Evolutionary conservation across 192 early-diverging fungal species (phyloP).

Genomic region (Linnemannia exigua): DNA sequence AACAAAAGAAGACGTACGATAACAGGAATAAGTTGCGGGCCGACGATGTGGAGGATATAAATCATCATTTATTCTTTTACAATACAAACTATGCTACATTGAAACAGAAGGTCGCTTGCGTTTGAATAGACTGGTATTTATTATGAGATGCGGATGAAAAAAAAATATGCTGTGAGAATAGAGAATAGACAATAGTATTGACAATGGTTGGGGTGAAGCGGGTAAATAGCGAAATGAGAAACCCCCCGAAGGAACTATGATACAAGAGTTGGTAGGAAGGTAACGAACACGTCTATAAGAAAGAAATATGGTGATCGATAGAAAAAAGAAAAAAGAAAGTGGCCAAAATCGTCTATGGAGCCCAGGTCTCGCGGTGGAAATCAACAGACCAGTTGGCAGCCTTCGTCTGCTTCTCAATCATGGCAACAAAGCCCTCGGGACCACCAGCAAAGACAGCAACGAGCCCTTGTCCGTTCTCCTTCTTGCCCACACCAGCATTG

Average conservation of each 20-base stretch:
- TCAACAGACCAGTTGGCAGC: conserved; percentile 38
- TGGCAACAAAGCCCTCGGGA: conserved; percentile 41
- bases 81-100: neutral
- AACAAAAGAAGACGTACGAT: neutral
- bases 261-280: neutral
- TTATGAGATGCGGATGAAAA: neutral
- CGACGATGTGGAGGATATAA: neutral
- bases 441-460: conserved; percentile 52
- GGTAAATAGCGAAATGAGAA: neutral
- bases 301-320: neutral
- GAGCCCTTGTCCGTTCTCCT: conserved; percentile 24
- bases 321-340: neutral
- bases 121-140: neutral
- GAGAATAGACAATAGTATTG: neutral
- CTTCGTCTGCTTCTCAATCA: conserved; percentile 38
- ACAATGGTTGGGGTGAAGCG: no score
- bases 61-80: neutral
- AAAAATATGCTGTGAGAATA: neutral
- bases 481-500: conserved; percentile 35
- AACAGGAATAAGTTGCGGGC: neutral
- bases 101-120: neutral
- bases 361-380: conserved; percentile 54
- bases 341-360: conserved; percentile 16
- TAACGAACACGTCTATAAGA: neutral
- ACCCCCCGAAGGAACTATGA: neutral